Conservation (phyloP, 306 rosid species). For the Lagenaria siceraria region DNA sequence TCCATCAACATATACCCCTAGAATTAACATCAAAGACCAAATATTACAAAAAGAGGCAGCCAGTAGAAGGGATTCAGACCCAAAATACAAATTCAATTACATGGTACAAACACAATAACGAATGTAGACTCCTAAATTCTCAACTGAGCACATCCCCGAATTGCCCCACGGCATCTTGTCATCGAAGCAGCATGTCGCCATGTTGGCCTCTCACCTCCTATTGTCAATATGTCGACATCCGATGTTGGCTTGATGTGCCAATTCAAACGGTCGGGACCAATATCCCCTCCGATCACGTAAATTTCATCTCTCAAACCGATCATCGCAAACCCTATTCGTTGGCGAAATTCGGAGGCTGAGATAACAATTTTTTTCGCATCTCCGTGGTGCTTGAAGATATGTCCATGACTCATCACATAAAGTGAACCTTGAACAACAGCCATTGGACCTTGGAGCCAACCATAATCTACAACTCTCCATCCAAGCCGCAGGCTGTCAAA, state of each 20-base stretch:
- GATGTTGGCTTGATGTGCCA: constrained; percentile 74
- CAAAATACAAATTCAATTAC: constrained; percentile 1
- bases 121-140: constrained; percentile 43
- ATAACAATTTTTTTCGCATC: constrained; percentile 31
- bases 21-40: background rate
- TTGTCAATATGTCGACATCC: constrained; percentile 72
- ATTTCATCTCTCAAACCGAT: constrained; percentile 54
- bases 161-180: constrained; percentile 82
- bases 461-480: constrained; percentile 71
- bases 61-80: background rate
- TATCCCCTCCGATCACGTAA: constrained; percentile 79
- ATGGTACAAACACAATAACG: background rate
- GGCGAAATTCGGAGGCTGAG: constrained; percentile 68
- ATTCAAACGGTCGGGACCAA: constrained; percentile 68
- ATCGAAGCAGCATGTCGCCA: constrained; percentile 80
- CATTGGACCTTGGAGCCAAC: constrained; percentile 91
- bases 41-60: constrained; percentile 4
- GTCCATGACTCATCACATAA: constrained; percentile 76
- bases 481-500: constrained; percentile 45
- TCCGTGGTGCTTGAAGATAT: constrained; percentile 51
- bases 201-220: constrained; percentile 65
- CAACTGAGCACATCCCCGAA: constrained; percentile 79
- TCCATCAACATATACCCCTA: background rate
- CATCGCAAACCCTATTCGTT: constrained; percentile 86
- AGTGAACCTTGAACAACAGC: constrained; percentile 60